Evolutionary conservation across 129 eudicot genomes (phyloP).

Genomic region (Glebionis coronaria): DNA sequence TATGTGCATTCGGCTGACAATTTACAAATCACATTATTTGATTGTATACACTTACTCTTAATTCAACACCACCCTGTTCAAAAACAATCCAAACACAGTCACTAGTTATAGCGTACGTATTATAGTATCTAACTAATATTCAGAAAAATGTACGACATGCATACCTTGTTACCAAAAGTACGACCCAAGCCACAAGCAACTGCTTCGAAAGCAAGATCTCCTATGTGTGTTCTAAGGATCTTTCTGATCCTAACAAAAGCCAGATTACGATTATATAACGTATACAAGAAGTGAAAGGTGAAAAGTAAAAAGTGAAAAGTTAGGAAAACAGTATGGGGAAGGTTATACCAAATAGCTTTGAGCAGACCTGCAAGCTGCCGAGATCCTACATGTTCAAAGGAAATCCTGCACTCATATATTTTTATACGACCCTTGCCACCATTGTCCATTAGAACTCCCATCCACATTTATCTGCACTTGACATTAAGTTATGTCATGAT

Average conservation of each 20-base stretch:
- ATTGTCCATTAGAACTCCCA: constrained; percentile 94
- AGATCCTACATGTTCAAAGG: constrained; percentile 89
- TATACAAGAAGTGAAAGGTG: constrained; percentile 9
- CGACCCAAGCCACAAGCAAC: constrained; percentile 99
- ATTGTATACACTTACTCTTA: constrained; percentile 85
- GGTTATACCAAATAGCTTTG: constrained; percentile 76
- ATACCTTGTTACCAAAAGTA: constrained; percentile 95
- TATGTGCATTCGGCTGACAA: constrained; percentile 95
- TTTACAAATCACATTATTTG: constrained; percentile 84
- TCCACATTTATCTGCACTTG: constrained; percentile 88
- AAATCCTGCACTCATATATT: constrained; percentile 73
- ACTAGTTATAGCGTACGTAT: too few species aligned
- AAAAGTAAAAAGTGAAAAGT: too few species aligned
- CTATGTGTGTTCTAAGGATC: constrained; percentile 71
- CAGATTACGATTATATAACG: constrained; percentile 17
- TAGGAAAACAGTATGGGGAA: background rate
- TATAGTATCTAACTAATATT: background rate
- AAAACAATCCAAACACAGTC: background rate
- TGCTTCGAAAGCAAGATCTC: constrained; percentile 94
- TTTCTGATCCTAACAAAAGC: constrained; percentile 70
- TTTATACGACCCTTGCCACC: constrained; percentile 96
- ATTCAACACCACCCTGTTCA: constrained; percentile 95
- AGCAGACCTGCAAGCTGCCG: constrained; percentile 89
- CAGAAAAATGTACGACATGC: too few species aligned
- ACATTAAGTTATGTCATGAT: too few species aligned